These are phyloP conservation scores for Cubamyces sp. DNA, from an alignment of 768 basidiomycete genomes.

Conservation along the genomic window DNA sequence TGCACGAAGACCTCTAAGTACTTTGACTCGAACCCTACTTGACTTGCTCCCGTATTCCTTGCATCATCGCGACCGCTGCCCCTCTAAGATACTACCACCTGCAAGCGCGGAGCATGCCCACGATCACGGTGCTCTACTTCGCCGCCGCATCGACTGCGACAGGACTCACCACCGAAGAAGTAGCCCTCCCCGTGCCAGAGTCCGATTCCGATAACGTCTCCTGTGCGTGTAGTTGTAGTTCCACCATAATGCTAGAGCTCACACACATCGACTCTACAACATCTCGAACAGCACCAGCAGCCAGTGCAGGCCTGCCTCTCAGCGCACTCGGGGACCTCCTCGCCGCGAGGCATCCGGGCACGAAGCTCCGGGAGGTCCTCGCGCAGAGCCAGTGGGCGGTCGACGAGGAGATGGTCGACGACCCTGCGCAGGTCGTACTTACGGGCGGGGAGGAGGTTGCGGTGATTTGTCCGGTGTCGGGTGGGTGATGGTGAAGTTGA, in stretches of 20 bases:
- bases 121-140: conserved; percentile 54
- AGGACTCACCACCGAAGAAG: conserved; percentile 55
- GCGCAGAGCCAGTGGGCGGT: conserved; percentile 76
- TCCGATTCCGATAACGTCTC: not conserved
- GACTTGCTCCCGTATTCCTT: conserved; percentile 14
- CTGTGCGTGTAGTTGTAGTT: not conserved
- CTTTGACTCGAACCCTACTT: not conserved
- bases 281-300: conserved; percentile 23
- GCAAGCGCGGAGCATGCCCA: conserved; percentile 17
- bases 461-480: conserved; percentile 82
- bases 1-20: too few species aligned
- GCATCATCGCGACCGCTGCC: not conserved
- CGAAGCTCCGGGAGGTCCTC: conserved; percentile 56
- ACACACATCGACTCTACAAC: not conserved
- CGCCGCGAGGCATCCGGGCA: conserved; percentile 55
- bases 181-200: conserved; percentile 43
- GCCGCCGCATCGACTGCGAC: conserved; percentile 72
- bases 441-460: conserved; percentile 78
- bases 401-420: conserved; percentile 76
- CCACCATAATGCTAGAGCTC: too few species aligned
- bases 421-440: conserved; percentile 51
- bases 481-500: conserved; percentile 65
- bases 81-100: not conserved
- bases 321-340: conserved; percentile 55
- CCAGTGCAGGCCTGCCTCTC: conserved; percentile 50